These are phyloP conservation scores for Oryza nivara DNA, from an alignment of 176 grass and related monocot species.

Conservation along the genomic window DNA sequence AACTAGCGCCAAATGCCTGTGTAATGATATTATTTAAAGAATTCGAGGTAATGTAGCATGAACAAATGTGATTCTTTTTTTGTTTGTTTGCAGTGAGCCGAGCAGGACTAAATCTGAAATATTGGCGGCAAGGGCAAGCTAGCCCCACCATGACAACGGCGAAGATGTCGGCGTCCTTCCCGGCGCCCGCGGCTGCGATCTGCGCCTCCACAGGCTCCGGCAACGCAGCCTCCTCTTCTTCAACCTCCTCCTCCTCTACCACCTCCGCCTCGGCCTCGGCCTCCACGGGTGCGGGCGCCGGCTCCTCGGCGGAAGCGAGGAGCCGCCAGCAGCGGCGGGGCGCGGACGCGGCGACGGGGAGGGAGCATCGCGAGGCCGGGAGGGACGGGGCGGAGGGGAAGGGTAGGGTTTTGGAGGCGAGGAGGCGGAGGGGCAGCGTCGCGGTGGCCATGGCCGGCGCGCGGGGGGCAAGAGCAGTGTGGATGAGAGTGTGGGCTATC, in stretches of 20 bases:
- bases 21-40: background rate
- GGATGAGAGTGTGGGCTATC: background rate
- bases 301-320: constrained; percentile 50
- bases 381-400: background rate
- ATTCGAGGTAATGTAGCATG: background rate
- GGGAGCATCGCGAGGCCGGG: background rate
- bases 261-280: constrained; percentile 33
- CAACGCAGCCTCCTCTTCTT: constrained; percentile 11
- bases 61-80: background rate
- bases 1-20: background rate
- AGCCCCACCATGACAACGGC: constrained; percentile 84
- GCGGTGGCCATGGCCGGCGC: constrained; percentile 49
- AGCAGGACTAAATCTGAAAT: background rate
- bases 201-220: constrained; percentile 77
- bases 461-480: background rate
- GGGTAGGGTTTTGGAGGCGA: constrained; percentile 33
- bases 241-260: background rate
- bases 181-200: constrained; percentile 54
- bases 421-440: constrained; percentile 58
- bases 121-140: background rate
- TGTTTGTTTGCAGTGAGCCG: background rate
- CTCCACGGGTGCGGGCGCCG: constrained; percentile 33
- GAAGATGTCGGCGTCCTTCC: constrained; percentile 85
- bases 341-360: constrained; percentile 4
- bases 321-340: constrained; percentile 34